These are phyloP conservation scores for Penicillium bialowiezense DNA, from an alignment of 495 filamentous ascomycete species.

Conservation along the genomic window DNA sequence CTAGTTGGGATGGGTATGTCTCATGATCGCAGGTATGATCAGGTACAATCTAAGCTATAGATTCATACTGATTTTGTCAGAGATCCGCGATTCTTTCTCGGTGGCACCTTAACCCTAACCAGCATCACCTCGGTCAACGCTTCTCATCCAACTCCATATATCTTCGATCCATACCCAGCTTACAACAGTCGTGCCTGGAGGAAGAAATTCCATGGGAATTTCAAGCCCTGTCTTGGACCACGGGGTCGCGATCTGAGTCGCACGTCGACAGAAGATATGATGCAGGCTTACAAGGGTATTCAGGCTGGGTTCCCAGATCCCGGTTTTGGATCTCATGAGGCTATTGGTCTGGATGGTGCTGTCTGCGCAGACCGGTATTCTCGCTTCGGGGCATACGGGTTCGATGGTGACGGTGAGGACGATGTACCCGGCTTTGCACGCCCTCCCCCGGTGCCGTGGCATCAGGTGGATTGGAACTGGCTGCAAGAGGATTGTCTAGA, in stretches of 20 bases:
- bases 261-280: slow-evolving; percentile 41
- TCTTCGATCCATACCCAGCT: slow-evolving; percentile 50
- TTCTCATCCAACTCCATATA: slow-evolving; percentile 21
- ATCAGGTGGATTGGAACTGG: slow-evolving; percentile 64
- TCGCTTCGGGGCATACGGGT: slow-evolving; percentile 53
- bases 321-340: slow-evolving; percentile 48
- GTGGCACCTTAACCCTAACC: slow-evolving; percentile 28
- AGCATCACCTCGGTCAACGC: slow-evolving; percentile 4
- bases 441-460: slow-evolving; percentile 54
- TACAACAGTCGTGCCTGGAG: slow-evolving; percentile 48
- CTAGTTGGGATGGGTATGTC: slow-evolving; percentile 15
- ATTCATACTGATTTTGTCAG: slow-evolving; percentile 3
- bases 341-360: slow-evolving; percentile 40
- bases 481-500: slow-evolving; percentile 63
- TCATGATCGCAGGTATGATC: slow-evolving; percentile 16
- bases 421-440: slow-evolving; percentile 17
- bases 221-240: slow-evolving; percentile 45
- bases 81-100: slow-evolving; percentile 23
- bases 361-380: slow-evolving; percentile 55
- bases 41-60: background rate
- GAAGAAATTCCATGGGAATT: slow-evolving; percentile 36
- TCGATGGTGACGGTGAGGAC: slow-evolving; percentile 30
- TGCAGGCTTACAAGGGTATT: slow-evolving; percentile 42
- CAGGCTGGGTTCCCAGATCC: slow-evolving; percentile 38
- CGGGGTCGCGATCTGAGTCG: slow-evolving; percentile 42